Percentiles rank a stretch among this genome's conserved stretches.
These are phyloP conservation scores for Leishmania aethiopica DNA, from an alignment of 208 protist genomes.

Conservation along the genomic window DNA sequence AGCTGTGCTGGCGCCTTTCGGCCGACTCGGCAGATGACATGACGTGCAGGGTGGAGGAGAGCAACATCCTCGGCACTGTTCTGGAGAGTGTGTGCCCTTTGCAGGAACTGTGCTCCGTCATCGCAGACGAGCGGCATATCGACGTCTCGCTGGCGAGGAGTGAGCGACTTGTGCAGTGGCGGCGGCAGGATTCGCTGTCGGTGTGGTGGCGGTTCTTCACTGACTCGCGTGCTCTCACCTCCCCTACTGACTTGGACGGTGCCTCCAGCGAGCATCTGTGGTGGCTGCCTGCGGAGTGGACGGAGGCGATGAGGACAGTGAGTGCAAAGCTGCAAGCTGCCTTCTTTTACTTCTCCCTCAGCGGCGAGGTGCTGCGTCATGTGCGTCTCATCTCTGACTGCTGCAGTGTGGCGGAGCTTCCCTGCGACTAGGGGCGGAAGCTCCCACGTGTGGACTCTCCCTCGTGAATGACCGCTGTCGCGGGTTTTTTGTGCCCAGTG, in stretches of 20 bases:
- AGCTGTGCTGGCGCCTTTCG: slow-evolving; percentile 29
- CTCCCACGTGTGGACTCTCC: neutral
- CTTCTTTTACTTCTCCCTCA: slow-evolving; percentile 26
- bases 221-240: slow-evolving; percentile 28
- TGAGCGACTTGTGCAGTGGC: slow-evolving; percentile 39
- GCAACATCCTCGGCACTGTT: neutral
- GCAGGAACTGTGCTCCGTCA: slow-evolving; percentile 42
- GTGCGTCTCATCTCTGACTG: slow-evolving; percentile 33
- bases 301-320: slow-evolving; percentile 19
- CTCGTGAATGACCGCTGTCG: neutral
- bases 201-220: slow-evolving; percentile 58
- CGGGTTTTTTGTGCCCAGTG: no score
- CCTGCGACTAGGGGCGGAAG: slow-evolving; percentile 13
- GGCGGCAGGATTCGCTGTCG: slow-evolving; percentile 14
- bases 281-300: slow-evolving; percentile 67
- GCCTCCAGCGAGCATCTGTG: slow-evolving; percentile 10
- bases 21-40: slow-evolving; percentile 24
- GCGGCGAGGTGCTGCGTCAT: slow-evolving; percentile 19
- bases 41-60: slow-evolving; percentile 10
- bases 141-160: slow-evolving; percentile 50
- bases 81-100: slow-evolving; percentile 36
- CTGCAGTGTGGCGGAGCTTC: slow-evolving; percentile 33
- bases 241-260: slow-evolving; percentile 8
- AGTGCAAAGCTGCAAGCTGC: slow-evolving; percentile 7
- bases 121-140: slow-evolving; percentile 45